Base-by-base conservation (phyloP, 2,329 filamentous ascomycete species). In the Penicillium sp. region DNA sequence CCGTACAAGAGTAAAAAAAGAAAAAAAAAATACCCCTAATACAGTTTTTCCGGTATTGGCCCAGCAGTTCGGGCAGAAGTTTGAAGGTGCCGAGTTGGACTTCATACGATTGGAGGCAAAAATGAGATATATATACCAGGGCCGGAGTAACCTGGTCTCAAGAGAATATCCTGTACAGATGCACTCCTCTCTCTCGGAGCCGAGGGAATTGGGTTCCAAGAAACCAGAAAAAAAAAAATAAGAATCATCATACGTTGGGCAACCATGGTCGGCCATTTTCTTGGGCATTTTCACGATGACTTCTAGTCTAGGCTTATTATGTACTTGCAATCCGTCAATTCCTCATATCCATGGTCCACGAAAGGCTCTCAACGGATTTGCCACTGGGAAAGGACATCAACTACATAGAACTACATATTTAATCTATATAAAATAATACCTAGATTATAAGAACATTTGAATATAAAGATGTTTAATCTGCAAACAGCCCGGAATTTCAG, bases 261-360 rank as follows among this genome's bases (percentile, higher is more conserved):
- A 51, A 55, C 53, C 53, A 55, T 50, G 53, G 53, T 44, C 39
- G 49, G 21, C 40, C 21, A 19, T 45, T 27, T 50, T 23, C 38
- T 33, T 21, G 29, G 44, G 27, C 27, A 33, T 31, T 25, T 16
- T 31, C 50, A 38, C 21, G 23, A 29, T 39, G 21, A 5, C n/a
- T 53, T 38, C 21, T 39, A 41, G 25, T 31, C n/a, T 43, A 13
- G 49, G 5, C 38, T 39, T 23, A 33, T 29, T 33, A n/a, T 16
- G 27, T n/a, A 19, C 36, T 40, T 39, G 29, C 8, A 25, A 29
- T 25, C 34, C 39, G 23, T 21, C 36, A 41, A 39, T 21, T 19
- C 36, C 38, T 29, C 9, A 13, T 31, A 15, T 13, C 19, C 23
- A 23, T 23, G 23, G 16, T 27, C 5, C 5, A 34, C 15, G 21